Evolutionary conservation across 169 alveolate genomes (phyloP), one percentile per base, ranked within the genome.

Genomic region (Theileria sp.): DNA sequence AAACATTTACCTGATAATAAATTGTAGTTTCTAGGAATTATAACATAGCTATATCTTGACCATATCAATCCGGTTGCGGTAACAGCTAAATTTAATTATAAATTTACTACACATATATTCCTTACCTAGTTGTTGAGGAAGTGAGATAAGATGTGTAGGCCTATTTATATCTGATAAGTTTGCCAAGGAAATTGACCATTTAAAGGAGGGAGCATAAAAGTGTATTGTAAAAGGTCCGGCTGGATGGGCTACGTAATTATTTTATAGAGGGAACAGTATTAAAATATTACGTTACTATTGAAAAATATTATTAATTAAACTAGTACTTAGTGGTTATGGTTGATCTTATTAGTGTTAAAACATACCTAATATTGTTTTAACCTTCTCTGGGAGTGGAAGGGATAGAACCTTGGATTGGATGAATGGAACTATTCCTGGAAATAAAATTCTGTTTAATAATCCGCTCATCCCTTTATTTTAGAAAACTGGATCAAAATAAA

Each of bases 201-300:
- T 96, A 73, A 94, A 93, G 7, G 97, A 79, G 0, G 98, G 98
- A 17, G 98, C 97, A 95, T 97, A 96, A 80, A 96, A 96, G 89
- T 94, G 96, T 58, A 95, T 95, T 38, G 98, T 94, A 77, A 96
- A 93, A 13, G 98, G 97, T 4, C 98, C 98, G 17, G 98, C 98
- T 0, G 97, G 97, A 65, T 95, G 97, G 21, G 74, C 89, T 70
- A 71, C 28, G 19, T 9, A 30, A 23, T 13, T 58, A 19, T 58
- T 25, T 3, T 58, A 13, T 44, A 15, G 54, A 5, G 13, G 17
- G 1, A 58, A 58, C 7, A 12, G 25, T 13, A 51, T 0, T 54
- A 34, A 28, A 23, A 21, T 6, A 15, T 17, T 15, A 25, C 0
- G 13, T 25, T 21, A 13, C 67, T 3, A 58, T 21, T 19, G n/a